Conservation (phyloP, 805 yeast species). For the Cyberlindnera sargentensis region DNA sequence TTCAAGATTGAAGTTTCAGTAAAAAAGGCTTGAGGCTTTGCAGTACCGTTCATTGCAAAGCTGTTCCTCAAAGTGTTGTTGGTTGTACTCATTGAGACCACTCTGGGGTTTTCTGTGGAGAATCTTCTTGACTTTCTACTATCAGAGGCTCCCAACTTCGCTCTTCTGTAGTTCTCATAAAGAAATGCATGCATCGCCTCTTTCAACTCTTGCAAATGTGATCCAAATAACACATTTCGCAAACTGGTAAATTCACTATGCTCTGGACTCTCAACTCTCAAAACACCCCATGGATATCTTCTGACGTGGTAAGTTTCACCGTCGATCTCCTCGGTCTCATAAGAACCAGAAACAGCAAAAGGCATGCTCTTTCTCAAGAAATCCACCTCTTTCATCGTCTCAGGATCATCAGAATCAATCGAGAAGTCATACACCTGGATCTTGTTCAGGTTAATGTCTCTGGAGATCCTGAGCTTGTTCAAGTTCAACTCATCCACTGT, state of each 20-base stretch:
- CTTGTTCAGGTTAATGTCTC: conserved; percentile 48
- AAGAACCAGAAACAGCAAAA: conserved; percentile 60
- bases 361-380: conserved; percentile 45
- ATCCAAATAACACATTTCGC: conserved; percentile 65
- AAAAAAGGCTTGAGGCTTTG: too few relatives aligned
- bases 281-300: conserved; percentile 63
- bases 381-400: conserved; percentile 21
- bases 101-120: conserved; percentile 21
- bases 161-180: conserved; percentile 76
- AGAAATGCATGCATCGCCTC: conserved; percentile 69
- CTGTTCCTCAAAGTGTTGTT: neutral
- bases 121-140: neutral
- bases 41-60: neutral
- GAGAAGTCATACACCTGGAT: conserved; percentile 72
- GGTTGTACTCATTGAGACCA: neutral
- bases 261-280: conserved; percentile 47
- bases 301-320: conserved; percentile 40
- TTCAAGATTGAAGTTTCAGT: neutral
- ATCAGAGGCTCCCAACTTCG: conserved; percentile 38
- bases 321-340: conserved; percentile 27
- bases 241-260: conserved; percentile 65
- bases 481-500: conserved; percentile 54
- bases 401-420: conserved; percentile 21
- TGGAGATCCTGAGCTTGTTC: conserved; percentile 47
- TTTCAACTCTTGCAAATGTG: conserved; percentile 77